These are phyloP conservation scores for Quercus lobata DNA, from an alignment of 331 rosid genomes.

Conservation along the genomic window DNA sequence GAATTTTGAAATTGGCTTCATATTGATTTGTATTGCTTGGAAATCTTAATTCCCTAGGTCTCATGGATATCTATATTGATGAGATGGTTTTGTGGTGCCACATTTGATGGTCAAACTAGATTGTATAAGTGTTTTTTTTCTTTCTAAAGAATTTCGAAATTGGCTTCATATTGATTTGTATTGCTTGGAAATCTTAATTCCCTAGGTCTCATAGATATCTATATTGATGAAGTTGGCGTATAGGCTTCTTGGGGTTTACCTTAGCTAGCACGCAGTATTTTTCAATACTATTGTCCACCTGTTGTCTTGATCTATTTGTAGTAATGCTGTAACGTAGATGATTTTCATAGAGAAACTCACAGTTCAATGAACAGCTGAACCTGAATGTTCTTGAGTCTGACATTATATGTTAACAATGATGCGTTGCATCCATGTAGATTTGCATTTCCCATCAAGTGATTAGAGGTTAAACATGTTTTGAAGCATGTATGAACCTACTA, in stretches of 20 bases:
- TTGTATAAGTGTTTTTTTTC: not conserved
- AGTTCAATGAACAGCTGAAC: not conserved
- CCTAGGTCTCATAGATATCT: not conserved
- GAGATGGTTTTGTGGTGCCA: not conserved
- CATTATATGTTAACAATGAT: not conserved
- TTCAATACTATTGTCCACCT: not conserved
- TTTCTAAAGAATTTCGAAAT: not conserved
- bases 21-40: not conserved
- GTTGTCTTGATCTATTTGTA: conserved; percentile 4
- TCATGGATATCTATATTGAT: not conserved
- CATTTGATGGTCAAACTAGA: conserved; percentile 13
- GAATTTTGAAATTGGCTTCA: not conserved
- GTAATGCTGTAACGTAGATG: not conserved
- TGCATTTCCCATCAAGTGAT: not conserved
- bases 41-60: not conserved
- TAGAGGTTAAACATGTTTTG: not conserved
- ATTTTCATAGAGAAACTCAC: not conserved
- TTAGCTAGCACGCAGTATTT: not conserved
- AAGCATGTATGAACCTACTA: not conserved
- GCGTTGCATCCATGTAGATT: not conserved
- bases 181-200: not conserved
- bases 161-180: not conserved
- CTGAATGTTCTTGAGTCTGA: not conserved
- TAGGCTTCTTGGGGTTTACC: conserved; percentile 5
- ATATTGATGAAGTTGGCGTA: conserved; percentile 1